Base-by-base conservation (phyloP, 305 asterid genomes). In the Rubia tinctorum region DNA sequence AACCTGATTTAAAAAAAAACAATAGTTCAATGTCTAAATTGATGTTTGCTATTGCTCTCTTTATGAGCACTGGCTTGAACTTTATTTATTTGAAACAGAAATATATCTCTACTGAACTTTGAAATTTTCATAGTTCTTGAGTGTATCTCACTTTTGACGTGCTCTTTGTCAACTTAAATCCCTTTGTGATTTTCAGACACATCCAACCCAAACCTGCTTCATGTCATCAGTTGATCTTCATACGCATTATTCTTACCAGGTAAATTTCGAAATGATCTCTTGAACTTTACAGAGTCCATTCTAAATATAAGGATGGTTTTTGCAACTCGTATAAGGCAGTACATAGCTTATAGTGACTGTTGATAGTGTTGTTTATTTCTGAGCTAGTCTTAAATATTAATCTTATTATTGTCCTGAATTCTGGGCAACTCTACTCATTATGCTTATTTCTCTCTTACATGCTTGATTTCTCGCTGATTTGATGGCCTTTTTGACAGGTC, bases 171-270 rank as follows among this genome's bases (percentile, higher is more conserved):
- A 39, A 23, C 47, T 71, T 45, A 65, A 40, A 12, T 49, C 44
- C 65, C 71, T 47, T 4, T 18, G 68, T 70, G 66, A 69, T 64
- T 75, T 93, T 88, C 95, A 95, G 98, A 95, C 99, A 51, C 99
- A 95, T 88, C 99, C 99, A 42, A 82, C 97, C 8, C 99, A 95
- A 74, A 92, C 98, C 14, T 95, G 99, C 80, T 95, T 95, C 68
- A 95, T 95, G 99, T 95, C 99, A 69, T 95, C 99, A 3, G 95
- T 95, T 73, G 99, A 95, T 86, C 92, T 95, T 81, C 99, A 95
- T 87, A 95, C 99, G 67, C 99, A 95, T 83, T 95, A 91, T 78
- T 93, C 99, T 15, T 95, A 95, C 82, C 99, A 93, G 99, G 99
- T 94, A 90, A 66, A 14, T 37, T 20, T 25, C 25, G 23, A 55